Base-by-base conservation (phyloP, 371 early-diverging fungal species). In the Mucor saturninus region DNA sequence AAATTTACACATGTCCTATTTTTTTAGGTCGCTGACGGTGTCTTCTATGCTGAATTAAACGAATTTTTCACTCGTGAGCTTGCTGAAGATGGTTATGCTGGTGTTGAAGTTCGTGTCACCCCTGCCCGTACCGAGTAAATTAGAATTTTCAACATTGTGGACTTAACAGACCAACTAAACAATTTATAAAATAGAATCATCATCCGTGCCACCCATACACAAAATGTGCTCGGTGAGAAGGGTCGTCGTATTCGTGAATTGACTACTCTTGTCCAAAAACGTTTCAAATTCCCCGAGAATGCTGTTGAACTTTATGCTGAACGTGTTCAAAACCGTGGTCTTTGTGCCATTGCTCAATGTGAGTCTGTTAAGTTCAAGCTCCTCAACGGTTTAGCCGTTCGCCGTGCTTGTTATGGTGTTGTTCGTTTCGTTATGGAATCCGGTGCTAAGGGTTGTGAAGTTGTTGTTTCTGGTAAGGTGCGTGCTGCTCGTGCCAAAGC, bases 401-500 rank as follows among this genome's bases (percentile, higher is more conserved):
- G 98, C 81, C 91, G 99, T 73, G 99, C 98, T 45, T 95, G 95
- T 83, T 96, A 99, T 90, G 92, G 95, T 86, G 98, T 98, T 60
- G 89, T 99, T 73, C 96, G 99, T 75, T 95, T 95, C 89, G 94
- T 97, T 70, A 99, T 98, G 97, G 98, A 98, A 86, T 94, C 97
- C 76, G 99, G 99, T 72, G 99, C 99, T 83, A 99, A 99, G 91
- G 99, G 99, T 81, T 96, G 95, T 80, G 98, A 98, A 83, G 98
- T 99, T 60, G 93, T 99, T 74, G 95, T 99, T 66, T 97, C 98
- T 71, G 99, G 99, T 74, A 99, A 99, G 93, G 91, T 99, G 64
- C 98, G 99, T 85, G 99, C 97, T 83, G 99, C 99, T 63, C 98
- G 99, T 94, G 99, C 99, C 81, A 98, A 98, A 92, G 93, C 99